phyloP scores from a whole-genome alignment of 345 rosid genomes.

The Psidium guajava region DNA sequence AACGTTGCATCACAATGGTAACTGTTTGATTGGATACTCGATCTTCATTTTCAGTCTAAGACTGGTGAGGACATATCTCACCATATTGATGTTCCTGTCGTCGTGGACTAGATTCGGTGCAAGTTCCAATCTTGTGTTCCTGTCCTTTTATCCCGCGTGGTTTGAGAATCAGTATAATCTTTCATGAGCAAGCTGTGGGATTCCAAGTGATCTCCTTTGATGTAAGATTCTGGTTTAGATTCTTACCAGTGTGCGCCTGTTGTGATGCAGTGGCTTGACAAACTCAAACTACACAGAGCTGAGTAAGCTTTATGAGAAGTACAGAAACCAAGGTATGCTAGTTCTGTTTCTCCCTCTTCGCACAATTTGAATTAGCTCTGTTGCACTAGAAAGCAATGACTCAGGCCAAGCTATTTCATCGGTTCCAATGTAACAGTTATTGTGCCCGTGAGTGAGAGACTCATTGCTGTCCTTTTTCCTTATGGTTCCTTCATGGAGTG shows the following conservation, averaged over 20 bases:
- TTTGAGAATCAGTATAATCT: not conserved
- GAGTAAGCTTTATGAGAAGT: constrained; percentile 59
- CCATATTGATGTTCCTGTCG: not conserved
- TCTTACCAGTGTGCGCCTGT: not conserved
- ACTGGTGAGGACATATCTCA: not conserved
- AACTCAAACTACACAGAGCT: constrained; percentile 85
- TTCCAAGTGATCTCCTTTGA: not conserved
- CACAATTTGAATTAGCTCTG: not conserved
- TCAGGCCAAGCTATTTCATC: not conserved
- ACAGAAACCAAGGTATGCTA: constrained; percentile 63
- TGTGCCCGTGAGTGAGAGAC: not conserved
- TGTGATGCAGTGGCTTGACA: constrained; percentile 67
- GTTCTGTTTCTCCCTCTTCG: not conserved
- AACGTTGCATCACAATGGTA: constrained; percentile 97
- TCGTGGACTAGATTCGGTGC: not conserved
- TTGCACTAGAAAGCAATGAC: not conserved
- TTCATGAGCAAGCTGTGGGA: not conserved
- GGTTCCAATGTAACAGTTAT: not conserved
- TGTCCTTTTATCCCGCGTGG: not conserved
- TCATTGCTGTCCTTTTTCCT: not conserved
- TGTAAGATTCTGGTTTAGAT: not conserved
- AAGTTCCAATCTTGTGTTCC: not conserved
- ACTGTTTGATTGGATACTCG: not conserved
- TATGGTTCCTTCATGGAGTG: not conserved
- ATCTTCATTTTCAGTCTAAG: not conserved